phyloP scores from a whole-genome alignment of 768 basidiomycete species.

The Hygrocybe coccinea region DNA sequence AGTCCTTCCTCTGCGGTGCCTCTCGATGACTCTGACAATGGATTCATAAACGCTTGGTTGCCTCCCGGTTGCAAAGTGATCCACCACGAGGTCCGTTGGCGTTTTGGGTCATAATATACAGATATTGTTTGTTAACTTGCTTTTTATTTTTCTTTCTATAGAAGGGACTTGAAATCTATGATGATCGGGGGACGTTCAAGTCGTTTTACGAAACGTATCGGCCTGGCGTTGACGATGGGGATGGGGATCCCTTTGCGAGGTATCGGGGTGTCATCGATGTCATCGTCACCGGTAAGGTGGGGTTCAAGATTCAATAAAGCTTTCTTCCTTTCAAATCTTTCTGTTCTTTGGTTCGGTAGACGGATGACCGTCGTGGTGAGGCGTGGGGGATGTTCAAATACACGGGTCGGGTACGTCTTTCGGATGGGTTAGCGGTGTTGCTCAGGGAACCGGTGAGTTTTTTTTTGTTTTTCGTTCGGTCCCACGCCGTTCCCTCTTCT shows the following conservation, averaged over 20 bases:
- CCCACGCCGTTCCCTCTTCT: too few species aligned
- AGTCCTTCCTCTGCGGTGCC: constrained; percentile 33
- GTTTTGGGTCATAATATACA: too few species aligned
- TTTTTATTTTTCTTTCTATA: too few species aligned
- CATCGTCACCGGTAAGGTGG: constrained; percentile 50
- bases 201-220: constrained; percentile 38
- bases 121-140: too few species aligned
- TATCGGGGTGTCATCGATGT: constrained; percentile 38
- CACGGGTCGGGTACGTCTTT: constrained; percentile 52
- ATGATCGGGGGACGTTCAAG: constrained; percentile 33
- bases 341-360: constrained; percentile 34
- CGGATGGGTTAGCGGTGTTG: constrained; percentile 56
- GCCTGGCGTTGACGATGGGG: constrained; percentile 5
- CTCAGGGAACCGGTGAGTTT: constrained; percentile 46
- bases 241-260: constrained; percentile 1
- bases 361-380: constrained; percentile 40
- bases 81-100: constrained; percentile 43
- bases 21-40: constrained; percentile 29
- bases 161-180: constrained; percentile 45
- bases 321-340: not conserved
- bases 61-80: constrained; percentile 35
- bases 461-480: constrained; percentile 2
- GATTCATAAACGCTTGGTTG: constrained; percentile 44
- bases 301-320: constrained; percentile 14
- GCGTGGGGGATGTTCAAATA: constrained; percentile 58